Base-by-base conservation (phyloP, 768 basidiomycete species). In the Tricholoma matsutake region DNA sequence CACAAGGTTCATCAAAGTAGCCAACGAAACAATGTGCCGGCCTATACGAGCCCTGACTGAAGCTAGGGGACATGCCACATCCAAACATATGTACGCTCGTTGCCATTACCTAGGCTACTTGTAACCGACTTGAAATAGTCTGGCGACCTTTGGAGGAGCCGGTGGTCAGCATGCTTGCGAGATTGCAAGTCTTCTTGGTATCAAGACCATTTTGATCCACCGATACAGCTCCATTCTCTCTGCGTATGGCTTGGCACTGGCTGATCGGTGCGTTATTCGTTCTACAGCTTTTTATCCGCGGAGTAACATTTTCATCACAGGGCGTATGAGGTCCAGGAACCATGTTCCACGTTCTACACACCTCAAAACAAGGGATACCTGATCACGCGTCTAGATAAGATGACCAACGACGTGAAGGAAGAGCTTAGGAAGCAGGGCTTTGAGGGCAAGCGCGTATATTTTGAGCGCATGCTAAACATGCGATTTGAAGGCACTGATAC, bases 1-100 rank as follows among this genome's bases (percentile, higher is more conserved):
- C 4, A n/a, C 5, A 54, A 93, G 94, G 4, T 97, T 95, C 73
- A 89, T 98, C 76, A 93, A 95, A 69, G 94, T 96, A 9, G 95
- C 95, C 8, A 97, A 97, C 66, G 96, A 98, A 77, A 95, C 93
- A 0, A 98, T 98, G 95, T 91, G 88, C 64, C 79, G 96, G 52
- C 96, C 96, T 7, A 96, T 98, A 59, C 86, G 96, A 2, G 87
- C 93, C 1, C 73, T 96, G 64, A 97, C 95, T 0, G 95, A 97
- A 72, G 92, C 94, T 1, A 79, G 91, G 47, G 95, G 95, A 25
- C 85, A 92, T 72, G 88, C 92, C 2, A 91, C 91, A 0, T 82
- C 85, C 1, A 87, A 86, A 65, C 95, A 97, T 68, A 74, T 81
- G 83, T 82, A 69, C 11, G 77, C 1, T 47, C n/a, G 18, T n/a